Evolutionary conservation across 495 filamentous ascomycete species (phyloP).

Genomic region (Xylaria castorea): DNA sequence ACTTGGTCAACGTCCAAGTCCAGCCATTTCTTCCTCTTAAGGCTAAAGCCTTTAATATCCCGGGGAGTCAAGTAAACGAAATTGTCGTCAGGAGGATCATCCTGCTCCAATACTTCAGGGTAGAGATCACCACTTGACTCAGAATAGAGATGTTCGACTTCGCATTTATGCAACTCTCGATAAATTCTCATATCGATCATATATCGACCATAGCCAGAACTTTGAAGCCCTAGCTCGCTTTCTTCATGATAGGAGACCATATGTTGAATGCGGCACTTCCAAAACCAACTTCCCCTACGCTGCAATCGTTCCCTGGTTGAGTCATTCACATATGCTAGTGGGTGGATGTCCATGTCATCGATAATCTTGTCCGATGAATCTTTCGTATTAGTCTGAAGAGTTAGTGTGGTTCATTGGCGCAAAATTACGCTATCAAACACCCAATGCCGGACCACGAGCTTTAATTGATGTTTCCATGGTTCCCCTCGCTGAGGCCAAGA

Average conservation of each 20-base stretch:
- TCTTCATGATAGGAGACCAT: not conserved
- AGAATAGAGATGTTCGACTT: not conserved
- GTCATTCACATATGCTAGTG: not conserved
- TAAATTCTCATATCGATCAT: slow-evolving; percentile 14
- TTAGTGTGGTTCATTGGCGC: not conserved
- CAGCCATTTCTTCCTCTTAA: slow-evolving; percentile 1
- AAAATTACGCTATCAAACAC: not conserved
- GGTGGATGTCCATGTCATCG: not conserved
- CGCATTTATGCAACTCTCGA: not conserved
- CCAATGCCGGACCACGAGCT: not conserved
- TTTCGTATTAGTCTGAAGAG: not conserved
- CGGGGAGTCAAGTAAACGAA: not conserved
- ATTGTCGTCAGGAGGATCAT: not conserved
- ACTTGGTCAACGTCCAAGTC: slow-evolving; percentile 43
- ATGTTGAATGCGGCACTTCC: not conserved
- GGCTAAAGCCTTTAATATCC: not conserved
- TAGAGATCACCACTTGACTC: not conserved
- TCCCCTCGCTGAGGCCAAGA: not conserved
- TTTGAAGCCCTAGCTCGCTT: not conserved
- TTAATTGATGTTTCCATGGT: not conserved
- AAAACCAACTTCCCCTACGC: not conserved
- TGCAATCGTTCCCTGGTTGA: not conserved
- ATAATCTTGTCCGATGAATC: not conserved
- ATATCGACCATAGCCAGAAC: not conserved
- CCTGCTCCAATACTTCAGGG: not conserved